A percentile compares a stretch with the other conserved stretches of the same genome.
Conservation (phyloP, 106 monocot genomes). For the Cymbidium sinense region DNA sequence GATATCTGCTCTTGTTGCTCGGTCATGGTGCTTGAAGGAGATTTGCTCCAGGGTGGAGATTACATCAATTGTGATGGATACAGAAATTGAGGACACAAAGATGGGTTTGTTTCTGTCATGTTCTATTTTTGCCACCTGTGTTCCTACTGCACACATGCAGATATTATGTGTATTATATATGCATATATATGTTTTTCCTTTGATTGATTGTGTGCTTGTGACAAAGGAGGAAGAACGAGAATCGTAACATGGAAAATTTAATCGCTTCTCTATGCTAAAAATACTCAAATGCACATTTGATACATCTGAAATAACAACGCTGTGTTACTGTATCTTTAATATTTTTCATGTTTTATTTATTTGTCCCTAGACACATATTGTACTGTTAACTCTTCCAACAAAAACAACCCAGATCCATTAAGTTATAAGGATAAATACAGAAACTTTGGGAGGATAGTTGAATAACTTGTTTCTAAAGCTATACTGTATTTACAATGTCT, state of each 20-base stretch:
- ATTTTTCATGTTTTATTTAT: no score
- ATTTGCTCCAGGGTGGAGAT: constrained; percentile 87
- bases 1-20: constrained; percentile 53
- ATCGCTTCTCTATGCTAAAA: not conserved
- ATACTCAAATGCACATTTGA: not conserved
- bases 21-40: constrained; percentile 77
- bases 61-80: constrained; percentile 58
- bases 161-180: not conserved
- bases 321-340: no score
- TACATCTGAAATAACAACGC: no score
- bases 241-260: not conserved
- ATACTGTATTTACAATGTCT: no score
- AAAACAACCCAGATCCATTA: not conserved
- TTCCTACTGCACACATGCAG: not conserved
- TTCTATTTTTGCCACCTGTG: not conserved
- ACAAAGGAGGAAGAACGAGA: not conserved
- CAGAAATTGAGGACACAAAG: constrained; percentile 58
- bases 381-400: not conserved
- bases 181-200: not conserved
- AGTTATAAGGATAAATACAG: not conserved
- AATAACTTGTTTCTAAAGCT: not conserved
- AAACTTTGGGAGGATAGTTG: not conserved
- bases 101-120: constrained; percentile 39
- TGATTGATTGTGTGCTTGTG: not conserved
- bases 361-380: not conserved